phyloP scores from a whole-genome alignment of 1,284 basidiomycete genomes.

The Trichosporon coremiiforme region DNA sequence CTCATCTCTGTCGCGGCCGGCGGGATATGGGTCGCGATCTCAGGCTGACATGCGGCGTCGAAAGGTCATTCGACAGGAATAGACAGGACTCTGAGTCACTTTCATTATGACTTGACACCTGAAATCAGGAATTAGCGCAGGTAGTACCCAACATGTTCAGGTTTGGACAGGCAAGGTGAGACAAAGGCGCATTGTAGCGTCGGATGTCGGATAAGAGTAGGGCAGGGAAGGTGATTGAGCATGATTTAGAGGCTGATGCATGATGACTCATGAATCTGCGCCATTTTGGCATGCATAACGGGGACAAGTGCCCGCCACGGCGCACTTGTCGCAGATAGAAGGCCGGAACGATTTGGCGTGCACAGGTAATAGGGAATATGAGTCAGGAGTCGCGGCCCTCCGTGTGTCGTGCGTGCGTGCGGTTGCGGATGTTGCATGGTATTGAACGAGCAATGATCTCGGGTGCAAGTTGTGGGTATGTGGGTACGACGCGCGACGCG shows the following conservation, averaged over 20 bases:
- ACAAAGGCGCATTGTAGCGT: not conserved
- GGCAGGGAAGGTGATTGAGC: not conserved
- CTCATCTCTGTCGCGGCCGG: not conserved
- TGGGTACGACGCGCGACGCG: no score
- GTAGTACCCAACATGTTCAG: not conserved
- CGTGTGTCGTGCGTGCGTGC: not conserved
- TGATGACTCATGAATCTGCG: constrained; percentile 2
- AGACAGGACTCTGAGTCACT: not conserved
- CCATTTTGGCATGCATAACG: not conserved
- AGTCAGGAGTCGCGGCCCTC: not conserved
- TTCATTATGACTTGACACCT: not conserved
- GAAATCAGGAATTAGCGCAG: not conserved
- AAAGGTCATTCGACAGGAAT: no score
- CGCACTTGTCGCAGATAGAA: not conserved
- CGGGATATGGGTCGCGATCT: not conserved
- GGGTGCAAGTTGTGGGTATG: no score
- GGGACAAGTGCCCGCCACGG: not conserved
- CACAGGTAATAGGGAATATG: not conserved
- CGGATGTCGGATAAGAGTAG: not conserved
- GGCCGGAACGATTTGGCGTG: not conserved
- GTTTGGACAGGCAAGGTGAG: not conserved
- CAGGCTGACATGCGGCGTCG: not conserved
- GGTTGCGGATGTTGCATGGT: not conserved
- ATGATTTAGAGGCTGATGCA: not conserved
- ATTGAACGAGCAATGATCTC: not conserved